These are phyloP conservation scores for Polymyxa betae DNA, from an alignment of 208 protist species.

Conservation along the genomic window DNA sequence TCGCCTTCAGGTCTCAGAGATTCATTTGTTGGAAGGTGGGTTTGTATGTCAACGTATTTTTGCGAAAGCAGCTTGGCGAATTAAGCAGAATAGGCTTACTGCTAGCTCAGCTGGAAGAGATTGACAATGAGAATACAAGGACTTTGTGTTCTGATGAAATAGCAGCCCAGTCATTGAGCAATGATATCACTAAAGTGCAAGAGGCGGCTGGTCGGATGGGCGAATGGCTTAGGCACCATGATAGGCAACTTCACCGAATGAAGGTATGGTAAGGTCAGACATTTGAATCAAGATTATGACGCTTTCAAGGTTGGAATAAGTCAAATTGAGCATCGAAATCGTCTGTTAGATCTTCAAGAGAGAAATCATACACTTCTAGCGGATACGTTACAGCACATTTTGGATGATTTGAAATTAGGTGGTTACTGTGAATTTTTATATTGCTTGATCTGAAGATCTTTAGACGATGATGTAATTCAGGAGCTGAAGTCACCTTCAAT, in stretches of 20 bases:
- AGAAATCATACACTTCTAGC: conserved; percentile 42
- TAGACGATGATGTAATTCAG: neutral
- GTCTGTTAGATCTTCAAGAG: conserved; percentile 38
- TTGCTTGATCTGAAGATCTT: neutral
- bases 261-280: neutral
- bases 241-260: conserved; percentile 1
- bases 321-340: conserved; percentile 42
- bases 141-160: conserved; percentile 11
- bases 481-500: conserved; percentile 43
- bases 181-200: conserved; percentile 20
- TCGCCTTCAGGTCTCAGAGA: neutral
- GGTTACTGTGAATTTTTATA: neutral
- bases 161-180: neutral
- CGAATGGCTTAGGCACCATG: conserved; percentile 42
- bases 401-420: conserved; percentile 11
- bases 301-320: conserved; percentile 19
- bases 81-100: neutral
- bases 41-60: neutral
- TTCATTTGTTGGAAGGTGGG: conserved; percentile 1
- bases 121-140: conserved; percentile 3
- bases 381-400: neutral
- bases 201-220: neutral
- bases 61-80: neutral
- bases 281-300: neutral
- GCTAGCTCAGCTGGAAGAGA: neutral